Evolutionary conservation across 176 grass and related monocot species (phyloP).

Genomic region (Paspalum notatum): DNA sequence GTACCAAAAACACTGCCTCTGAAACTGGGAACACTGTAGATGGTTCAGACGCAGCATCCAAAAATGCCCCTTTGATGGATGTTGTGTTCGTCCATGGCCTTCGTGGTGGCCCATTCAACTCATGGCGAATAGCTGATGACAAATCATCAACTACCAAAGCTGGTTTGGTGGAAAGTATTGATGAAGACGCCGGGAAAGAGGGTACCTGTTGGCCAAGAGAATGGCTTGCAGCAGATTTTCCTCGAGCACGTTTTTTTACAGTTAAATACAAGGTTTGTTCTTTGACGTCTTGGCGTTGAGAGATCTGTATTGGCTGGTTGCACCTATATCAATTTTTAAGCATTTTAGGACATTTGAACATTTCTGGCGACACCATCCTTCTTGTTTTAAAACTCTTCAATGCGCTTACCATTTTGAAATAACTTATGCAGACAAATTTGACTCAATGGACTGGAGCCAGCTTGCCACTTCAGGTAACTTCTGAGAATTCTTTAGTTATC

Average conservation of each 20-base stretch:
- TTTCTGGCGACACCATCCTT: constrained; percentile 7
- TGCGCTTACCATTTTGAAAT: constrained; percentile 47
- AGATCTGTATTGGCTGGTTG: background rate
- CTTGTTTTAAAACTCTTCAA: constrained; percentile 35
- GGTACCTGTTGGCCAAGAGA: constrained; percentile 97
- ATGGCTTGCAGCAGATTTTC: constrained; percentile 94
- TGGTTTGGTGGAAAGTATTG: constrained; percentile 92
- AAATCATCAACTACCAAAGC: constrained; percentile 96
- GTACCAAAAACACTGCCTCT: constrained; percentile 30
- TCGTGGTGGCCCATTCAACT: constrained; percentile 93
- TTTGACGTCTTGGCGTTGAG: constrained; percentile 11
- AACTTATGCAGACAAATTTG: constrained; percentile 91
- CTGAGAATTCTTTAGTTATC: constrained; percentile 14
- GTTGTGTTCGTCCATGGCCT: constrained; percentile 97
- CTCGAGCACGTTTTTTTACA: constrained; percentile 76
- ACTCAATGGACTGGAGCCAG: constrained; percentile 98
- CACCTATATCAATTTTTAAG: background rate
- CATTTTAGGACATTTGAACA: constrained; percentile 21
- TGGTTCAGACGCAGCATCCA: constrained; percentile 23
- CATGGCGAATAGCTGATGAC: constrained; percentile 97
- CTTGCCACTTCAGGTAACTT: constrained; percentile 87
- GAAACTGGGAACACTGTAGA: constrained; percentile 36
- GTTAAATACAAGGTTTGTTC: constrained; percentile 95
- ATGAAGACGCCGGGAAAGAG: constrained; percentile 91
- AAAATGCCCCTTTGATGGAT: constrained; percentile 57